Evolutionary conservation across 2,329 filamentous ascomycete species (phyloP), one percentile per base, ranked within the genome.

Genomic region (Aspergillus sp.): DNA sequence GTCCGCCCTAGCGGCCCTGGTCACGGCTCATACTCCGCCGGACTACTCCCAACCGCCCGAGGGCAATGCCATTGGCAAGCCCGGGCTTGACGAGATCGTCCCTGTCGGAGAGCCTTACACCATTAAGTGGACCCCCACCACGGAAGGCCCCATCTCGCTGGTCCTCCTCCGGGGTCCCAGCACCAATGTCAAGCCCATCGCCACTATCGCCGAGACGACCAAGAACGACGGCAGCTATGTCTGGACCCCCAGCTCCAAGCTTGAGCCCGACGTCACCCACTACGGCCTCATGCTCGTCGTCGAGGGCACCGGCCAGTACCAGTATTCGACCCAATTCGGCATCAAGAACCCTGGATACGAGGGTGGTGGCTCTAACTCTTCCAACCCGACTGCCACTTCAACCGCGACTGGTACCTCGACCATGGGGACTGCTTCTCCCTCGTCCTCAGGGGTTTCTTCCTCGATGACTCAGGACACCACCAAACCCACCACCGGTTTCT

Each of bases 231-330:
- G 75, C 38, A 51, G 47, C 41, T 78, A 63, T 64, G 29, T 41
- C 36, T 79, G 74, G 74, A 72, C 68, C 26, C 71, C 72, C 26
- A 47, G 60, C 39, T 52, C 63, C 34, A 41, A 51, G 26, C 68
- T 78, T 38, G 60, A 65, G 47, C 51, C 52, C 40, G 67, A 71
- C 40, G 52, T 51, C 41, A 66, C 63, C 45, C 68, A 65, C 57
- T 79, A 78, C 59, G 75, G 75, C 40, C 62, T 80, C 50, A 66
- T 77, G 53, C 57, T 80, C 47, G 72, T 79, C 44, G 72, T 71
- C 43, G 71, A 77, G 49, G 61, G 63, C 30, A 72, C 64, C 41
- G 72, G 74, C 52, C 58, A 70, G 51, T 79, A 74, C 67, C 75
- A 79, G 53, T 75, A 68, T 59, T 71, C 68, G 26, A 72, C 71